Conservation (phyloP, 345 rosid genomes). For the Bruguiera gymnorhiza region DNA sequence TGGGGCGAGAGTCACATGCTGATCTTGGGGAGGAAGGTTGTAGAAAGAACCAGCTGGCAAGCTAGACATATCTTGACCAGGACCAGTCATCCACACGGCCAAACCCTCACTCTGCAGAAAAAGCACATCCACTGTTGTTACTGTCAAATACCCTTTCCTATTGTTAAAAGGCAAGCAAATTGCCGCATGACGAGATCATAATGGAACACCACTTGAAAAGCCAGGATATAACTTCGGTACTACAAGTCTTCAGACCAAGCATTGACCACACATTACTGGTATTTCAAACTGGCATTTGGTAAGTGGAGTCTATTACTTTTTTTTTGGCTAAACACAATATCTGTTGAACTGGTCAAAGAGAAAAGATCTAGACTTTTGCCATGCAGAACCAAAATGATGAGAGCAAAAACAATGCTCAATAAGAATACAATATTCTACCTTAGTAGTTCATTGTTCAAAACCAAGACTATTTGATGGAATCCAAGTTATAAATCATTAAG, state of each 20-base stretch:
- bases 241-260: background rate
- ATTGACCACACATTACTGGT: background rate
- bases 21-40: conserved; percentile 79
- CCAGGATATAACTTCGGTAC: background rate
- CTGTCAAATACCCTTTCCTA: conserved; percentile 4
- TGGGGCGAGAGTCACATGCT: conserved; percentile 70
- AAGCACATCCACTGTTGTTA: conserved; percentile 21
- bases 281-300: background rate
- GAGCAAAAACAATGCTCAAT: too few relatives aligned
- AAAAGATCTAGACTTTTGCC: too few relatives aligned
- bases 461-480: too few relatives aligned
- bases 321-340: too few relatives aligned
- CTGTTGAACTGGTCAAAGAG: too few relatives aligned
- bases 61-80: conserved; percentile 65
- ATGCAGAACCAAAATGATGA: too few relatives aligned
- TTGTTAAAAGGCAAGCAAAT: background rate
- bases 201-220: background rate
- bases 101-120: conserved; percentile 76
- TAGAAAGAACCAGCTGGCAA: conserved; percentile 74
- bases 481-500: too few relatives aligned
- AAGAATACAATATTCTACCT: too few relatives aligned
- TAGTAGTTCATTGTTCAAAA: too few relatives aligned
- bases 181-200: background rate
- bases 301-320: too few relatives aligned
- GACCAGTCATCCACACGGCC: conserved; percentile 76